Evolutionary conservation across 2,329 filamentous ascomycete species (phyloP), one percentile per base, ranked within the genome.

Genomic region (Alternaria triticina): DNA sequence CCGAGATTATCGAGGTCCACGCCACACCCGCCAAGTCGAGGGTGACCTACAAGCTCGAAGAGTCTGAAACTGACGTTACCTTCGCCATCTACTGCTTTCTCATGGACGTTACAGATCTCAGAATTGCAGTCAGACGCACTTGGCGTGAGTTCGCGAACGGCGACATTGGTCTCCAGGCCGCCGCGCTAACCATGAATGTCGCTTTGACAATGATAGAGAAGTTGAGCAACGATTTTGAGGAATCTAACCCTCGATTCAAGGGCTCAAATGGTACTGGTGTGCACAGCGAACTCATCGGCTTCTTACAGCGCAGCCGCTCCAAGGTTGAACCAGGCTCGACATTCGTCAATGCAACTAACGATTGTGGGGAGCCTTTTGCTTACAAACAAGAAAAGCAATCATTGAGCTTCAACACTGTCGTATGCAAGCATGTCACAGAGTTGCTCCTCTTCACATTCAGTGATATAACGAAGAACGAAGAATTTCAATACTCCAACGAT

Each of bases 111-210:
- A 57, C 68, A n/a, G 68, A 73, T n/a, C 70, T 76, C 57, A 70
- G 75, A n/a, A 45, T 27, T 22, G 78, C 77, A 55, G 70, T 77
- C 22, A 69, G 68, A 20, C 51, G 63, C 22, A 78, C 72, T 20
- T 80, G 76, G 77, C 65, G 61, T 3, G 74, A 74, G 12, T 80
- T 76, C 51, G 66, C 65, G 46, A 57, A 70, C n/a, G 66, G 66
- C 17, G 69, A 71, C 15, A 72, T 77, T 10, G 70, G 76, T 20
- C 64, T 80, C 8, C 72, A 74, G 62, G 73, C 76, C 8, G 74
- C 77, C 7, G 70, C 77, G 20, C 20, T 77, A 10, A 72, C 75
- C 23, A 79, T 73, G 30, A 76, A 80, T 52, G 68, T 65, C 59
- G 75, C 71, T 15, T 65, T 79, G 27, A 60, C 11, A 3, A 50